These are phyloP conservation scores for Morella rubra DNA, from an alignment of 306 rosid genomes.

Conservation along the genomic window DNA sequence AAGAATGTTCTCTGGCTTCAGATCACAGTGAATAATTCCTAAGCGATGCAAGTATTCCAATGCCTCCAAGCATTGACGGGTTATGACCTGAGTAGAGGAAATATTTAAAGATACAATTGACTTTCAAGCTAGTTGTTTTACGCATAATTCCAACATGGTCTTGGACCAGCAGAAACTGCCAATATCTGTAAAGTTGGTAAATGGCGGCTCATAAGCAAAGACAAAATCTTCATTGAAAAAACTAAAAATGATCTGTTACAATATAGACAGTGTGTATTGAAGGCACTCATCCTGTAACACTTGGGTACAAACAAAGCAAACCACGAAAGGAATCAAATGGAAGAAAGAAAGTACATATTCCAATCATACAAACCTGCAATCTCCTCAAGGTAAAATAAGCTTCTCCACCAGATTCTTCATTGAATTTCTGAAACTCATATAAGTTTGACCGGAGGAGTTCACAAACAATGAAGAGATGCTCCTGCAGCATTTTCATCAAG, in stretches of 20 bases:
- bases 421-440: conserved; percentile 92
- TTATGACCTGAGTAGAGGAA: conserved; percentile 55
- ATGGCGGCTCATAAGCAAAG: conserved; percentile 7
- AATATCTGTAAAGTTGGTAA: conserved; percentile 13
- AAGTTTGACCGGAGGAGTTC: conserved; percentile 93
- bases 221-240: background rate
- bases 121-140: conserved; percentile 21
- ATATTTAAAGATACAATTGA: conserved; percentile 18
- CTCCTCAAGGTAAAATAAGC: conserved; percentile 75
- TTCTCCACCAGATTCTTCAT: conserved; percentile 89
- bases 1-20: conserved; percentile 94
- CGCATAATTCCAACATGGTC: background rate
- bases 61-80: conserved; percentile 92
- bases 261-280: background rate
- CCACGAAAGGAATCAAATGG: background rate
- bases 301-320: background rate
- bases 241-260: conserved; percentile 5
- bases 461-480: conserved; percentile 92
- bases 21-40: conserved; percentile 94
- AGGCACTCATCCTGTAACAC: background rate
- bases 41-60: conserved; percentile 80
- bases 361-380: conserved; percentile 72
- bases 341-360: conserved; percentile 23
- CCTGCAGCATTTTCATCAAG: conserved; percentile 47
- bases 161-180: conserved; percentile 16